These are phyloP conservation scores for Fusarium graminum DNA, from an alignment of 2,329 filamentous ascomycete genomes.

Conservation along the genomic window DNA sequence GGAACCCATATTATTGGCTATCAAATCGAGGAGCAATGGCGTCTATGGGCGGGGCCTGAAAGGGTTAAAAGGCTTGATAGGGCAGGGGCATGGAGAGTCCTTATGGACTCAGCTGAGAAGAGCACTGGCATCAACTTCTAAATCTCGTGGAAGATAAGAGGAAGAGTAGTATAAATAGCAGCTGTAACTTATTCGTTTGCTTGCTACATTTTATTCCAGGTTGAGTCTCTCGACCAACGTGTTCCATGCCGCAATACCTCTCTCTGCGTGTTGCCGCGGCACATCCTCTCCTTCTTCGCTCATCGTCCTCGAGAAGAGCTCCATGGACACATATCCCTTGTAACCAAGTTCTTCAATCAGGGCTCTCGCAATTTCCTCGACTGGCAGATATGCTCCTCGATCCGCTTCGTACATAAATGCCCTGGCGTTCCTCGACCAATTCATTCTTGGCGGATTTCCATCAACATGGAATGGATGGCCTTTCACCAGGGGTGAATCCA, in stretches of 20 bases:
- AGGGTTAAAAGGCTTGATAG: not conserved
- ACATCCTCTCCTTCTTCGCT: slow-evolving; percentile 9
- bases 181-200: too few relatives aligned
- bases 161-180: too few relatives aligned
- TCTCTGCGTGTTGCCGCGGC: slow-evolving; percentile 1
- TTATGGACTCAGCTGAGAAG: slow-evolving; percentile 9
- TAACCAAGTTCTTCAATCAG: slow-evolving; percentile 13
- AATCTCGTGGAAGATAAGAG: accelerated
- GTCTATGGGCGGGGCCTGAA: slow-evolving; percentile 8
- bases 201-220: not conserved
- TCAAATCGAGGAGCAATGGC: slow-evolving; percentile 23
- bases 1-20: slow-evolving; percentile 19
- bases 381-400: not conserved
- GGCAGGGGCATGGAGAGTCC: slow-evolving; percentile 18
- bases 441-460: slow-evolving; percentile 15
- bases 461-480: slow-evolving; percentile 15
- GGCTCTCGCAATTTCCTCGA: slow-evolving; percentile 13
- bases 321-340: slow-evolving; percentile 17
- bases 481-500: slow-evolving; percentile 8
- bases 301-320: slow-evolving; percentile 26
- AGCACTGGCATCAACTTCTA: slow-evolving; percentile 17
- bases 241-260: slow-evolving; percentile 7
- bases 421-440: slow-evolving; percentile 21
- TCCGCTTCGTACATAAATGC: slow-evolving; percentile 19
- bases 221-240: not conserved